Evolutionary conservation across 2,329 filamentous ascomycete species (phyloP).

Genomic region (Colletotrichum simmondsii): DNA sequence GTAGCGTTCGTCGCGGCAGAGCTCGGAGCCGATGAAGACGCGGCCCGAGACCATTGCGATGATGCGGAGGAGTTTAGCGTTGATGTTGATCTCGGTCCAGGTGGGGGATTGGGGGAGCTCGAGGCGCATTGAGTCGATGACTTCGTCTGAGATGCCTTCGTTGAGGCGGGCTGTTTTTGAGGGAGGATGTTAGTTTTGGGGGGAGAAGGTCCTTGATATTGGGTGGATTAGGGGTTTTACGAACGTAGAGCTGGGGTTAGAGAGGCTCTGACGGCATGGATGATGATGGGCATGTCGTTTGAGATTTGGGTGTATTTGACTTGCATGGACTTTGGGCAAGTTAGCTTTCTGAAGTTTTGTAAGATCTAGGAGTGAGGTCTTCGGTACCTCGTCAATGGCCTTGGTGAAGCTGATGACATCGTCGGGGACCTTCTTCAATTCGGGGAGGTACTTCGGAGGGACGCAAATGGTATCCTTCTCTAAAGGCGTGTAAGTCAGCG

Average conservation of each 20-base stretch:
- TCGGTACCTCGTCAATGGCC: slow-evolving; percentile 39
- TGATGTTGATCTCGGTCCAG: slow-evolving; percentile 53
- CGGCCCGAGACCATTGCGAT: slow-evolving; percentile 58
- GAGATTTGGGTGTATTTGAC: slow-evolving; percentile 46
- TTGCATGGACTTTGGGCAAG: slow-evolving; percentile 40
- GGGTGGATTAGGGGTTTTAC: background rate
- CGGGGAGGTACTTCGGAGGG: slow-evolving; percentile 43
- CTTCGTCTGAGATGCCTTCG: slow-evolving; percentile 45
- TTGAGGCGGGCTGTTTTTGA: slow-evolving; percentile 45
- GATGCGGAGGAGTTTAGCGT: slow-evolving; percentile 55
- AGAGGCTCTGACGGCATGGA: slow-evolving; percentile 44
- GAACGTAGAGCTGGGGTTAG: slow-evolving; percentile 47
- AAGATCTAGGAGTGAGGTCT: background rate
- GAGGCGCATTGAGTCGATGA: slow-evolving; percentile 43
- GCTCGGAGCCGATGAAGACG: slow-evolving; percentile 58
- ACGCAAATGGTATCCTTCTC: slow-evolving; percentile 42
- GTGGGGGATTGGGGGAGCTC: slow-evolving; percentile 49
- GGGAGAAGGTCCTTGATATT: background rate
- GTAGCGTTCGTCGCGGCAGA: slow-evolving; percentile 56
- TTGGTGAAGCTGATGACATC: slow-evolving; percentile 42
- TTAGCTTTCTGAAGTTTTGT: background rate
- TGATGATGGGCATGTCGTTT: slow-evolving; percentile 37
- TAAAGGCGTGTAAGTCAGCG: slow-evolving; percentile 14
- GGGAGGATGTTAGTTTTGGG: background rate
- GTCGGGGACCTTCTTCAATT: slow-evolving; percentile 45